Conservation (phyloP, 208 protist species). For the Strigomonas culicis region DNA sequence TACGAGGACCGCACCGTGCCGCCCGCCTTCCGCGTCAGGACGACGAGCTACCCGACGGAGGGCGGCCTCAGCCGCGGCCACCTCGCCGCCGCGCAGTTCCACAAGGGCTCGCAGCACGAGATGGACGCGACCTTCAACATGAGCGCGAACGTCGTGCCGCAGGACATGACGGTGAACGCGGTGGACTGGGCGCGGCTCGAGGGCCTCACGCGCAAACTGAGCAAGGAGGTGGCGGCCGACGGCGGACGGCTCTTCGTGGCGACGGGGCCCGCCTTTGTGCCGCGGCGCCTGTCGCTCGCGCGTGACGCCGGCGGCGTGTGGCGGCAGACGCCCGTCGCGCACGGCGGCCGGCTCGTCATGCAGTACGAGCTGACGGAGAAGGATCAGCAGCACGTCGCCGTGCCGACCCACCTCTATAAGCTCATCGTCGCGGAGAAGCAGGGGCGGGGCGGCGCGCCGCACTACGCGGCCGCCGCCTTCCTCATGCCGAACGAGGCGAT, state of each 20-base stretch:
- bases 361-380: slow-evolving; percentile 43
- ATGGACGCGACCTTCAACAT: slow-evolving; percentile 84
- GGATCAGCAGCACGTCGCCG: slow-evolving; percentile 40
- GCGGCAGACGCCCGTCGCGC: slow-evolving; percentile 7
- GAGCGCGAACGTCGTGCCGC: slow-evolving; percentile 84
- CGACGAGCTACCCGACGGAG: slow-evolving; percentile 41
- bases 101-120: slow-evolving; percentile 60
- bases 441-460: not conserved
- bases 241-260: slow-evolving; percentile 20
- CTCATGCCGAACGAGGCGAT: slow-evolving; percentile 78
- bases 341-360: slow-evolving; percentile 22
- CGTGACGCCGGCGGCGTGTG: slow-evolving; percentile 5
- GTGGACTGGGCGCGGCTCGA: slow-evolving; percentile 82
- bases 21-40: slow-evolving; percentile 49
- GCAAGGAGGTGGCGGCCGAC: slow-evolving; percentile 24
- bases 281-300: not conserved
- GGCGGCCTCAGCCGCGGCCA: slow-evolving; percentile 72
- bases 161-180: slow-evolving; percentile 84
- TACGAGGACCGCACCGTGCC: slow-evolving; percentile 65
- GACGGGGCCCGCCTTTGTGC: slow-evolving; percentile 13
- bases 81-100: slow-evolving; percentile 78
- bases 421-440: slow-evolving; percentile 52
- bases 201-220: slow-evolving; percentile 47
- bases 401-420: slow-evolving; percentile 87
- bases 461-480: slow-evolving; percentile 56